These are phyloP conservation scores for Cucurbita pepo DNA, from an alignment of 306 rosid genomes.

Conservation along the genomic window DNA sequence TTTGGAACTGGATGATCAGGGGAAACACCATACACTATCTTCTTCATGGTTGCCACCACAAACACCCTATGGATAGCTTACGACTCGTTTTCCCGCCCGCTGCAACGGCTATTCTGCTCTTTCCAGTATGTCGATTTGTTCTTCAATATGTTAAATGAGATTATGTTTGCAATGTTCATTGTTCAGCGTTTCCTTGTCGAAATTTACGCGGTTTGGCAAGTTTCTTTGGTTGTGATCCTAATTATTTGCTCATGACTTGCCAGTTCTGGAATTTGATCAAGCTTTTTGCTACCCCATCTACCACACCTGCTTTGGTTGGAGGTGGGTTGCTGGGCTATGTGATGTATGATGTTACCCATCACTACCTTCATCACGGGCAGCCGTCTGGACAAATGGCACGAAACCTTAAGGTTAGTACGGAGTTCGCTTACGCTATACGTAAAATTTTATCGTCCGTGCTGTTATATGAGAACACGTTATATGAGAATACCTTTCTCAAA, in stretches of 20 bases:
- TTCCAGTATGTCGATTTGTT: slow-evolving; percentile 37
- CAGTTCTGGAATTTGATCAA: slow-evolving; percentile 74
- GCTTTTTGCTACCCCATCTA: slow-evolving; percentile 48
- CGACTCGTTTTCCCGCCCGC: slow-evolving; percentile 95
- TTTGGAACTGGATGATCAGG: slow-evolving; percentile 11
- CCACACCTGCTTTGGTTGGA: slow-evolving; percentile 71
- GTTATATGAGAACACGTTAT: no score
- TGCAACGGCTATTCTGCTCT: slow-evolving; percentile 57
- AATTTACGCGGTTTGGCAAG: not conserved
- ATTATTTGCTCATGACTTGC: not conserved
- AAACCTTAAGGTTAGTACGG: slow-evolving; percentile 44
- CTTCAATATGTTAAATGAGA: no score
- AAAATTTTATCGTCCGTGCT: no score
- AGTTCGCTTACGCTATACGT: no score
- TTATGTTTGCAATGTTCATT: no score
- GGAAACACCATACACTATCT: slow-evolving; percentile 83
- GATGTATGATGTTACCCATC: slow-evolving; percentile 84
- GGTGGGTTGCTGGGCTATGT: slow-evolving; percentile 92
- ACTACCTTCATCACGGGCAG: slow-evolving; percentile 87
- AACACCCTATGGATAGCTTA: slow-evolving; percentile 95
- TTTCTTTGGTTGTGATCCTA: not conserved
- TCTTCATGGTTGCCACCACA: slow-evolving; percentile 95
- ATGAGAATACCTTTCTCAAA: no score
- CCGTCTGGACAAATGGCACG: slow-evolving; percentile 37
- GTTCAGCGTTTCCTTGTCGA: no score